Evolutionary conservation across 768 basidiomycete genomes (phyloP), one percentile per base, ranked within the genome.

Genomic region (Lactarius tabidus): DNA sequence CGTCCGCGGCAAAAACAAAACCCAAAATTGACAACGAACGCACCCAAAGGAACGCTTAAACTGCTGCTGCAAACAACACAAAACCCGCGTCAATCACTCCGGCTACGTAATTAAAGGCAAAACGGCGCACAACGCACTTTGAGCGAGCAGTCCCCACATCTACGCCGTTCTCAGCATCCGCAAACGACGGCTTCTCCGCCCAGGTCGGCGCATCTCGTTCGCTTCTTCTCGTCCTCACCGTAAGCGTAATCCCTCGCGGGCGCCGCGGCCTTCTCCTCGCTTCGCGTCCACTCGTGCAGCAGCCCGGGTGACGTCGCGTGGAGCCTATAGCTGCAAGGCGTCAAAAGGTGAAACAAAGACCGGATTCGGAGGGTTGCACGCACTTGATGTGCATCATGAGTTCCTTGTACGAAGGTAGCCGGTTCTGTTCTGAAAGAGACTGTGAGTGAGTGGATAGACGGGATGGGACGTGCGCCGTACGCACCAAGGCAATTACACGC

Each of bases 361-460:
- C 45, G 45, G 12, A n/a, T 10, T 9, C 4, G 2, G n/a, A 8
- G 17, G 2, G 6, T n/a, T n/a, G n/a, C n/a, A 39, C 45, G 23
- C 51, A 69, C 69, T 68, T 65, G 41, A 70, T 23, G 31, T 65
- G 67, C n/a, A 41, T 59, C 67, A 70, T 65, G n/a, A 68, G 67
- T 1, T 65, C 63, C 28, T 57, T 52, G 64, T 70, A 70, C 17
- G 67, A 68, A 38, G 69, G 67, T 10, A 18, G n/a, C 15, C 41
- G 55, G 41, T 64, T 60, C 38, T 61, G 41, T 8, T 57, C 67
- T 69, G 43, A 4, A 31, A 33, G 0, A 43, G 6, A 33, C 20
- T 6, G 23, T 2, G 26, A 9, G 6, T 39, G n/a, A 23, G 0
- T 10, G 43, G 20, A 45, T 23, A 23, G 3, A 2, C 6, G 14